phyloP scores from a whole-genome alignment of 2,329 filamentous ascomycete species.

The Colletotrichum navitas region DNA sequence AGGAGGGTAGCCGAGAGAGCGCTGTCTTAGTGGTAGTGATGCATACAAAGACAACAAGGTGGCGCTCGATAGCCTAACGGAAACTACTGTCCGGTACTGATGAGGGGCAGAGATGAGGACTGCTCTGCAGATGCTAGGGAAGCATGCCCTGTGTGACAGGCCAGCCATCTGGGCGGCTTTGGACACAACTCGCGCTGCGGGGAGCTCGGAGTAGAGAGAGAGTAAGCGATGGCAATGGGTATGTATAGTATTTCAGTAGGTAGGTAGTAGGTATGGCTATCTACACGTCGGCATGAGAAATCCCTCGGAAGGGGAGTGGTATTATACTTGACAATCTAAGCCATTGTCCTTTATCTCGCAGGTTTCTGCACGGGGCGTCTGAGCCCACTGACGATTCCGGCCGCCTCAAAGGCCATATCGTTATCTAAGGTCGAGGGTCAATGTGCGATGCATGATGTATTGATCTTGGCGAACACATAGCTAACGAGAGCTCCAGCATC shows the following conservation, averaged over 20 bases:
- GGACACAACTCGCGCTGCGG: slow-evolving; percentile 4
- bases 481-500: slow-evolving; percentile 11
- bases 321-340: slow-evolving; percentile 10
- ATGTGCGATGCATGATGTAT: slow-evolving; percentile 15
- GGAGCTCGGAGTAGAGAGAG: not conserved
- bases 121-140: slow-evolving; percentile 1
- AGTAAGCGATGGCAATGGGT: not conserved
- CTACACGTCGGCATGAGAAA: not conserved
- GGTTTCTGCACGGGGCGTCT: not conserved
- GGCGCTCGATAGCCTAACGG: not conserved
- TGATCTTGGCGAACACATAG: not conserved
- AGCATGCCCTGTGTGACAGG: slow-evolving; percentile 1
- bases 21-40: not conserved
- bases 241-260: not conserved
- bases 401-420: not conserved
- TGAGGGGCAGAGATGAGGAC: not conserved
- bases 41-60: not conserved
- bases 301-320: not conserved
- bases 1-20: not conserved
- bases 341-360: slow-evolving; percentile 1
- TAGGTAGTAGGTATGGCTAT: not conserved
- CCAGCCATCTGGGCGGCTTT: slow-evolving; percentile 9
- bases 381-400: not conserved
- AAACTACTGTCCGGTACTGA: not conserved
- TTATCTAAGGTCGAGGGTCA: slow-evolving; percentile 5